Conservation (phyloP, 2,329 filamentous ascomycete genomes). For the Alternaria postmessia region DNA sequence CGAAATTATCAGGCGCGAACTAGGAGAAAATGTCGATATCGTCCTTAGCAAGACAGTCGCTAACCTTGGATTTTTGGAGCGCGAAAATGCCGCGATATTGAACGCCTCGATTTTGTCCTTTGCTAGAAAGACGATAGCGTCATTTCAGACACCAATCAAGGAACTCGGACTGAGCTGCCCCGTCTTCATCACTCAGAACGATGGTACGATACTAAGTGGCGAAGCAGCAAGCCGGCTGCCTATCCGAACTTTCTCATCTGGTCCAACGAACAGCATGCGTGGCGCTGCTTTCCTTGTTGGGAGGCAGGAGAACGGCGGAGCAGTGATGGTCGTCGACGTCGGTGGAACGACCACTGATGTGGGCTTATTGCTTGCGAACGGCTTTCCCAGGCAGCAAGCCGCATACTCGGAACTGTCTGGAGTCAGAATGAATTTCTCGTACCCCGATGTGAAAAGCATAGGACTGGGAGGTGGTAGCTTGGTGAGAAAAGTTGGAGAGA, state of each 20-base stretch:
- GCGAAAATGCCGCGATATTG: conserved; percentile 61
- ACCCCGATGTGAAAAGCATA: conserved; percentile 66
- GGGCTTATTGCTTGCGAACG: conserved; percentile 66
- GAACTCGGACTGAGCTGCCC: conserved; percentile 57
- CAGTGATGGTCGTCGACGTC: conserved; percentile 71
- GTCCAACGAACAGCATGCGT: conserved; percentile 63
- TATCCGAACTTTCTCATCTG: conserved; percentile 62
- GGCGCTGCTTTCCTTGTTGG: conserved; percentile 56
- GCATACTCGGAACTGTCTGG: conserved; percentile 70
- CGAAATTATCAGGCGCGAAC: conserved; percentile 57
- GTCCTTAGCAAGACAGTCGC: conserved; percentile 62
- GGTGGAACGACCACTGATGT: conserved; percentile 73
- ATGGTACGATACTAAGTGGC: conserved; percentile 60
- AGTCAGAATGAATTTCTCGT: conserved; percentile 66
- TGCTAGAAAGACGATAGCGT: conserved; percentile 56
- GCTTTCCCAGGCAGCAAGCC: conserved; percentile 69
- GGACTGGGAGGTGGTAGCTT: conserved; percentile 68
- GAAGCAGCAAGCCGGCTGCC: conserved; percentile 57
- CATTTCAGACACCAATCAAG: conserved; percentile 57
- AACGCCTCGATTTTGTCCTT: conserved; percentile 60
- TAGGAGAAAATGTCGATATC: conserved; percentile 57
- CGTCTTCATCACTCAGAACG: conserved; percentile 62
- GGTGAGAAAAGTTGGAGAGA: conserved; percentile 53
- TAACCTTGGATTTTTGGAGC: conserved; percentile 59
- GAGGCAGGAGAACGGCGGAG: conserved; percentile 47